Evolutionary conservation across 345 rosid genomes (phyloP).

Genomic region (Triadica sebifera): DNA sequence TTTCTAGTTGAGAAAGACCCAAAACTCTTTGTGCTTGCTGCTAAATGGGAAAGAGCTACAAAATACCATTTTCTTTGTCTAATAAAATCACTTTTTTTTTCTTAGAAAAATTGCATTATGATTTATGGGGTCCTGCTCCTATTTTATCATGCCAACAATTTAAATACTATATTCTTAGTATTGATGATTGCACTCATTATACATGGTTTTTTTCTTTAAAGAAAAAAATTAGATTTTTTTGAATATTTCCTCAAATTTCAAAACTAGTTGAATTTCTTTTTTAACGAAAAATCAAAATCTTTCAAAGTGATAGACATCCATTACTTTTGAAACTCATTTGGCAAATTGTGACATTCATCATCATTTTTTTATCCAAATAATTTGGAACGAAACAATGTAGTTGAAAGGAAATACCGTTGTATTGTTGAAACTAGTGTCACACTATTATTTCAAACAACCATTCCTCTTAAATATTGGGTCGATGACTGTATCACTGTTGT

Average conservation of each 20-base stretch:
- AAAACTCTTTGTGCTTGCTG: neutral
- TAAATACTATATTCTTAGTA: too few species aligned
- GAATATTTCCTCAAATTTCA: too few species aligned
- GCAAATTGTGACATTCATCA: neutral
- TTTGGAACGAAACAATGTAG: too few species aligned
- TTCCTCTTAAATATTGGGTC: neutral
- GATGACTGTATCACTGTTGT: neutral
- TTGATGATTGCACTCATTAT: neutral
- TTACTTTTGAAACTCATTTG: neutral
- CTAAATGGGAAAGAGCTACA: neutral
- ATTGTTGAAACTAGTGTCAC: too few species aligned
- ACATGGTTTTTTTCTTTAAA: neutral
- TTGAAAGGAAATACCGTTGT: too few species aligned
- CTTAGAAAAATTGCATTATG: neutral
- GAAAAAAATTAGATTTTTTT: neutral
- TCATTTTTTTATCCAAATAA: neutral
- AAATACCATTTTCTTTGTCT: neutral
- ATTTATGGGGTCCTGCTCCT: neutral
- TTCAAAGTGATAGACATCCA: too few species aligned
- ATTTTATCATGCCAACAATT: neutral
- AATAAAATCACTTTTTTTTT: neutral
- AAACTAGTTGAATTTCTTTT: neutral
- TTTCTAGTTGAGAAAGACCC: too few species aligned
- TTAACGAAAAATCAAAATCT: too few species aligned
- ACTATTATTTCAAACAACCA: neutral